Base-by-base conservation (phyloP, 2,329 filamentous ascomycete genomes). In the Pseudocercospora vitis region DNA sequence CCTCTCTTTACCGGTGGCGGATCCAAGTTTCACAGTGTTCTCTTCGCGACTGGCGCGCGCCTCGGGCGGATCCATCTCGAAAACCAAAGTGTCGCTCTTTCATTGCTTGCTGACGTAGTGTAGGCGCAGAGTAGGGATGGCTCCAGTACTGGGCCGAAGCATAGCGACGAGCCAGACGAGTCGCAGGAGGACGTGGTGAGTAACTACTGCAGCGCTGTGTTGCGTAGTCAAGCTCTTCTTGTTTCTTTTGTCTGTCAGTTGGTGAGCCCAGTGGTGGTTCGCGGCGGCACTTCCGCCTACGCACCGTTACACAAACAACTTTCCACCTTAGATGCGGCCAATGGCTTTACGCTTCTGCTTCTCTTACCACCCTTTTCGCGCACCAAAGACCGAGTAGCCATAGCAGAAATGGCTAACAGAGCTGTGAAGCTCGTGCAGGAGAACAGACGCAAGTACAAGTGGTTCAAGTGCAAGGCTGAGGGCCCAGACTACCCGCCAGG, bases 401-500 rank as follows among this genome's bases (percentile, higher is more conserved):
- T 16, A 2, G 6, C 24, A 12, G 14, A 26, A 7, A 31, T 28
- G n/a, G 8, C 42, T 45, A 12, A 45, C 42, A 19, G 8, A 6
- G 3, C 42, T 2, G 6, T 28, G 9, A 16, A 45, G 42, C 14
- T 14, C 14, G n/a, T 29, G 12, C n/a, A 58, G 46, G 52, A 58
- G 51, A 40, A 48, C 11, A 50, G 35, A 16, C 47, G 48, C 31
- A 53, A 52, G 52, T 57, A 61, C 50, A 48, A 47, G 16, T 58
- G 56, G 58, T 57, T 39, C 52, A 59, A 57, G 29, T 57, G 56
- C 32, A 29, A 50, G 35, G 50, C 48, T n/a, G 54, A 57, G 39
- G 51, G 53, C 2, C 37, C 40, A 12, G 32, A 32, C 11, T 49
- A 53, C 40, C 53, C 50, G 5, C 48, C 45, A 3, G 59, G 58